These are phyloP conservation scores for Selenicereus undatus DNA, from an alignment of 148 eudicot genomes.

Conservation along the genomic window DNA sequence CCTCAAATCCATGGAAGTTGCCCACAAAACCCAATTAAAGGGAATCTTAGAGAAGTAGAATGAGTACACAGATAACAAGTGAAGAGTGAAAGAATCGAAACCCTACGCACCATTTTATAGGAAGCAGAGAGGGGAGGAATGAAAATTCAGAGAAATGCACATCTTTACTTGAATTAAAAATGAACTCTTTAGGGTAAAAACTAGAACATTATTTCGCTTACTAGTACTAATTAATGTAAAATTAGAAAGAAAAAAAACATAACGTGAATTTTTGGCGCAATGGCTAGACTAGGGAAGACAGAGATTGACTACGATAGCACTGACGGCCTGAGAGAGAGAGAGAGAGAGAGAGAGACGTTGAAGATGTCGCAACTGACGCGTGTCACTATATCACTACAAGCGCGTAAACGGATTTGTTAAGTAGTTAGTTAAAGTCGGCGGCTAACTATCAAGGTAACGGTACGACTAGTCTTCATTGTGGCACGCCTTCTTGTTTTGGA, in stretches of 20 bases:
- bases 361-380: neutral
- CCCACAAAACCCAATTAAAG: neutral
- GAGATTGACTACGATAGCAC: neutral
- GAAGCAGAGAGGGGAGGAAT: neutral
- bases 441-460: neutral
- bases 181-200: neutral
- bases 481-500: no score
- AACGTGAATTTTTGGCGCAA: neutral
- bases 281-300: neutral
- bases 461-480: no score
- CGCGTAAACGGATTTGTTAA: neutral
- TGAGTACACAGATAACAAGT: neutral
- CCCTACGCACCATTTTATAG: neutral
- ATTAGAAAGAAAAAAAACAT: neutral
- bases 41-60: neutral
- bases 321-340: neutral
- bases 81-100: neutral
- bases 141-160: constrained; percentile 5
- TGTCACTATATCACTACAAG: no score
- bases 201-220: neutral
- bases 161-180: neutral
- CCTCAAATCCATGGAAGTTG: neutral
- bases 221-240: neutral
- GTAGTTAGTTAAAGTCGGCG: neutral
- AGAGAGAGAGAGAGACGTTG: neutral